Evolutionary conservation across 2,329 filamentous ascomycete species (phyloP), one percentile per base, ranked within the genome.

Genomic region (Colletotrichum cereale): DNA sequence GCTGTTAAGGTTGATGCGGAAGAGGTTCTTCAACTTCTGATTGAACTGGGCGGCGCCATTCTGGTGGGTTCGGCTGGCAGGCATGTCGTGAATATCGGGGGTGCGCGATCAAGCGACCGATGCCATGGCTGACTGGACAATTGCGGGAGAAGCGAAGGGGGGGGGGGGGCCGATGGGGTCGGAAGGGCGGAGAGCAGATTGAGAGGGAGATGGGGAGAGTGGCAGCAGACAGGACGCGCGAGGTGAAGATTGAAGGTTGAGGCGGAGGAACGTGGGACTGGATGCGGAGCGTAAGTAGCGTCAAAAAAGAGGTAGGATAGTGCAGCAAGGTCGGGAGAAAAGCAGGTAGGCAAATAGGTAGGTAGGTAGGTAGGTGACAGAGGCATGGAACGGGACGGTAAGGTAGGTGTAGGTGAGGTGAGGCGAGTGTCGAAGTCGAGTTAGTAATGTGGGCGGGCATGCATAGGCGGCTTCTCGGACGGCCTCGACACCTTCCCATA

Each of bases 1-100:
- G 73, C 84, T 80, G 73, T 79, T 82, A 56, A 82, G 87, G 79
- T 87, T 92, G 80, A 92, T 91, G 77, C 90, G 89, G 82, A 92
- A 92, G 84, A 92, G 92, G 81, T 89, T 92, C 84, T 90, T 91
- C 76, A 92, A 80, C 78, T 90, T 90, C 80, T 91, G 89, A 75
- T 89, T 90, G 78, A 92, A 90, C 79, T 90, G 90, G 81, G 82
- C 86, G 76, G 85, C 84, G 75, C 85, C 83, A 80, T 84, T 84
- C 77, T 84, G 77, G 48, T 72, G 69, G 76, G 81, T 84, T 82
- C 90, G 90, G 78, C 85, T 83, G 73, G 86, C 83, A 71, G 86
- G 86, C 87, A 88, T 89, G 73, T 73, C 77, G 71, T n/a, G 67
- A 60, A 67, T 62, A 40, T 70, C 53, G 68, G 69, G 80, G 76